These are phyloP conservation scores for Fusarium sp. DNA, from an alignment of 2,329 filamentous ascomycete species.

Conservation along the genomic window DNA sequence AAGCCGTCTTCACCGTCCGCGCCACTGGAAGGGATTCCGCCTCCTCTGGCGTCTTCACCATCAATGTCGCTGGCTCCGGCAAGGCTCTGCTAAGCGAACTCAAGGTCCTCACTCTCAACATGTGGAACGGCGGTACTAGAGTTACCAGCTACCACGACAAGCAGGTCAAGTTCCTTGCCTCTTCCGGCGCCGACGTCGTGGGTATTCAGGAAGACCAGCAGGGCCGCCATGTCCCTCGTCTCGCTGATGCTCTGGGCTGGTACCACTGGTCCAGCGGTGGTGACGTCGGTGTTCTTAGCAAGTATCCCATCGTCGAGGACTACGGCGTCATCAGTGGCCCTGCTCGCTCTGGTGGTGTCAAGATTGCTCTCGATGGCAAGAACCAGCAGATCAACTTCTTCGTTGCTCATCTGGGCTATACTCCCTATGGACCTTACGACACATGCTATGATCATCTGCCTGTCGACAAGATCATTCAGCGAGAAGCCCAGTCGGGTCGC, in stretches of 20 bases:
- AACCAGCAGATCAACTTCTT: slow-evolving; percentile 49
- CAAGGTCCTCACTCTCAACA: slow-evolving; percentile 52
- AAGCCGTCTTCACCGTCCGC: slow-evolving; percentile 42
- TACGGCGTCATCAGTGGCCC: slow-evolving; percentile 40
- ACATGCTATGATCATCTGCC: slow-evolving; percentile 53
- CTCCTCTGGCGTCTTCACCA: slow-evolving; percentile 44
- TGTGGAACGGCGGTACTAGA: slow-evolving; percentile 53
- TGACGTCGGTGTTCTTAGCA: slow-evolving; percentile 50
- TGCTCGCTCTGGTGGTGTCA: slow-evolving; percentile 43
- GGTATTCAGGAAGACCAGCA: slow-evolving; percentile 51
- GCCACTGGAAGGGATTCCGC: slow-evolving; percentile 44
- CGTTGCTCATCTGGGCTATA: slow-evolving; percentile 51
- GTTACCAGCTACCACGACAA: slow-evolving; percentile 53
- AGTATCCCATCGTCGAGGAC: slow-evolving; percentile 52
- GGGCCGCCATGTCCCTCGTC: slow-evolving; percentile 45
- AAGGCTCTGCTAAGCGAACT: slow-evolving; percentile 48
- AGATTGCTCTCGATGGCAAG: slow-evolving; percentile 49
- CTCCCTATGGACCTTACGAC: slow-evolving; percentile 57
- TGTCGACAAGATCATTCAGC: slow-evolving; percentile 47
- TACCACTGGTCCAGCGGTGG: slow-evolving; percentile 48
- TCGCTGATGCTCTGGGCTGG: slow-evolving; percentile 54
- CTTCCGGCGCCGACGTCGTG: slow-evolving; percentile 49
- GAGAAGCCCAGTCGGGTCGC: slow-evolving; percentile 51
- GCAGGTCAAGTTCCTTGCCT: slow-evolving; percentile 50
- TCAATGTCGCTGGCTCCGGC: slow-evolving; percentile 46